Evolutionary conservation across 306 rosid species (phyloP).

Genomic region (Astragalus membranaceus): DNA sequence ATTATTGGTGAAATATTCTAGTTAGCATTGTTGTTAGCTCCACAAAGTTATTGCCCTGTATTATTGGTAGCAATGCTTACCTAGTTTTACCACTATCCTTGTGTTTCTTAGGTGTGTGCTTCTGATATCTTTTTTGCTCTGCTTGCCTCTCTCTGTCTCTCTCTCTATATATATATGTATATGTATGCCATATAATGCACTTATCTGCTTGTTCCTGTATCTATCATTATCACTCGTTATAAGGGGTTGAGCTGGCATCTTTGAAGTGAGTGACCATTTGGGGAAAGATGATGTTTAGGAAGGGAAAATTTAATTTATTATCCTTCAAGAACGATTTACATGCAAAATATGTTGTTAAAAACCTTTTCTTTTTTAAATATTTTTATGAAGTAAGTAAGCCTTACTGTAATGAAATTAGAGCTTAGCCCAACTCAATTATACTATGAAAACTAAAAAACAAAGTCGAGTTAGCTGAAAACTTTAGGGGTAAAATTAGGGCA

Average conservation of each 20-base stretch:
- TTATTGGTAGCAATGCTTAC: no score
- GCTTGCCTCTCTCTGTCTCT: no score
- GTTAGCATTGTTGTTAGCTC: no score
- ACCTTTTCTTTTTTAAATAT: not conserved
- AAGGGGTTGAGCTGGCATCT: not conserved
- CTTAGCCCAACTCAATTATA: not conserved
- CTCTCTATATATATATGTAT: no score
- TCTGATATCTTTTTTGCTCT: no score
- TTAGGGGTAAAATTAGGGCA: not conserved
- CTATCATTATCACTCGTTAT: not conserved
- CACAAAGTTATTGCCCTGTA: no score
- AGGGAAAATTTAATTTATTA: not conserved
- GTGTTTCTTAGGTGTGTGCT: no score
- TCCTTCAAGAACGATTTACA: not conserved
- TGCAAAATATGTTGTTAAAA: not conserved
- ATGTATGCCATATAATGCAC: not conserved
- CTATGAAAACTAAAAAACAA: not conserved
- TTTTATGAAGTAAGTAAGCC: not conserved
- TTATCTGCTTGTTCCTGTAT: constrained; percentile 5
- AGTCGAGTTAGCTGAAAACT: not conserved
- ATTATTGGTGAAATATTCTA: no score
- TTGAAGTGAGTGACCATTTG: not conserved
- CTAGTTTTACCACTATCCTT: no score
- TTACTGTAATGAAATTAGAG: not conserved
- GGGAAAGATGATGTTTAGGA: not conserved